Evolutionary conservation across 2,329 filamentous ascomycete species (phyloP).

Genomic region (Trichoderma simmonsii): DNA sequence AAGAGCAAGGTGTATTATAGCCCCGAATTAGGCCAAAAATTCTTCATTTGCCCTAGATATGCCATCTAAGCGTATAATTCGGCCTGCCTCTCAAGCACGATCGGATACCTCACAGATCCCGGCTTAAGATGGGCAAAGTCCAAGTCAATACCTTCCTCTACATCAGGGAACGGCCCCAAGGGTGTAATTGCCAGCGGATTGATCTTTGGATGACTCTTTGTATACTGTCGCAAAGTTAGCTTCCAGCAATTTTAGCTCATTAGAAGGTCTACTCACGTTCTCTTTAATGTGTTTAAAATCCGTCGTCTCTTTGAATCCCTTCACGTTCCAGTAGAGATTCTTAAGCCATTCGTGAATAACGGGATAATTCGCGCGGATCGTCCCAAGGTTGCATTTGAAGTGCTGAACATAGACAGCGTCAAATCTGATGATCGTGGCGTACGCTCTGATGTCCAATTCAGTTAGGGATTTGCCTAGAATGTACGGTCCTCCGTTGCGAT

Average conservation of each 20-base stretch:
- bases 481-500: conserved; percentile 46
- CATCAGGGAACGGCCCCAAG: conserved; percentile 27
- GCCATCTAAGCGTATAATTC: conserved; percentile 21
- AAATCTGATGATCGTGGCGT: conserved; percentile 63
- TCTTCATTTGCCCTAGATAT: neutral
- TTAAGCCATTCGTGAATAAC: conserved; percentile 66
- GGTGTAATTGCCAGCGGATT: conserved; percentile 30
- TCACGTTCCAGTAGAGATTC: conserved; percentile 65
- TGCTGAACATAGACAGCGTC: conserved; percentile 66
- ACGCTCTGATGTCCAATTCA: conserved; percentile 66
- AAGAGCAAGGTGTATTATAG: neutral
- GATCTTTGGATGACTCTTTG: conserved; percentile 28
- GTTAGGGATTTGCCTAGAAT: conserved; percentile 63
- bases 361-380: conserved; percentile 62
- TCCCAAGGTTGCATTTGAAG: conserved; percentile 63
- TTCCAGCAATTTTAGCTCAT: neutral
- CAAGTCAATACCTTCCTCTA: conserved; percentile 24
- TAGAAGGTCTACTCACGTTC: conserved; percentile 31
- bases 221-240: conserved; percentile 23
- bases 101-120: conserved; percentile 24
- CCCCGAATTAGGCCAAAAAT: neutral
- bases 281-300: conserved; percentile 68
- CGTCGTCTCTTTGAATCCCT: conserved; percentile 51
- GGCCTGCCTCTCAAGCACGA: conserved; percentile 26
- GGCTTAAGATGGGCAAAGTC: conserved; percentile 25